A percentile compares a stretch with the other conserved stretches of the same genome.
phyloP scores from a whole-genome alignment of 371 early-diverging fungal species.

The Rhizopus arrhizus region DNA sequence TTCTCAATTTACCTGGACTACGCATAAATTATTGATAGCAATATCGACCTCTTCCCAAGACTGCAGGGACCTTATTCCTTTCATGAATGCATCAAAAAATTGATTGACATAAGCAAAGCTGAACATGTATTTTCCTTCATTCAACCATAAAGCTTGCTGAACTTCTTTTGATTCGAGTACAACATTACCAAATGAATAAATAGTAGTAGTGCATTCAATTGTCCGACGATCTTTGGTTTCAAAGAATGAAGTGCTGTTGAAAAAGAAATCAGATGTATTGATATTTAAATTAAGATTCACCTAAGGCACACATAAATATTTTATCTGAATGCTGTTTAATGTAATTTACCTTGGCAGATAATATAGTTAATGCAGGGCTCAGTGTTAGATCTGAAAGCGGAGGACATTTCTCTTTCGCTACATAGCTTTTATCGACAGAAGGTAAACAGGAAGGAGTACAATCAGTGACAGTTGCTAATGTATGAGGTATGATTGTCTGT shows the following conservation, averaged over 20 bases:
- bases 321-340: not conserved
- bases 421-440: slow-evolving; percentile 16
- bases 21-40: slow-evolving; percentile 55
- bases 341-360: slow-evolving; percentile 34
- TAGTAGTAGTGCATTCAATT: slow-evolving; percentile 63
- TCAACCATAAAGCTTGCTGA: slow-evolving; percentile 52
- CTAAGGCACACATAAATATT: not conserved
- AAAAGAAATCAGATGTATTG: slow-evolving; percentile 44
- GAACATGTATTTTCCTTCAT: slow-evolving; percentile 49
- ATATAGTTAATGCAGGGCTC: slow-evolving; percentile 10
- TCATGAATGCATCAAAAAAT: slow-evolving; percentile 62
- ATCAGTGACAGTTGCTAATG: slow-evolving; percentile 44
- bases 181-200: slow-evolving; percentile 66
- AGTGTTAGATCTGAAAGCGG: slow-evolving; percentile 23
- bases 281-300: slow-evolving; percentile 45
- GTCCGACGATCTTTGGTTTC: slow-evolving; percentile 53
- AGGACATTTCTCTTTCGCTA: slow-evolving; percentile 41
- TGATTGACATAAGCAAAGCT: slow-evolving; percentile 64
- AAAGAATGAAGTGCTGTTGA: slow-evolving; percentile 55
- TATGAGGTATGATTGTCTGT: slow-evolving; percentile 37
- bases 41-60: slow-evolving; percentile 58
- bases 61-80: slow-evolving; percentile 50
- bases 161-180: slow-evolving; percentile 63
- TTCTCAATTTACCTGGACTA: slow-evolving; percentile 46
- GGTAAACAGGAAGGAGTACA: slow-evolving; percentile 45